phyloP scores from a whole-genome alignment of 1,139 yeast species.

The Lizanozyma gosingica region DNA sequence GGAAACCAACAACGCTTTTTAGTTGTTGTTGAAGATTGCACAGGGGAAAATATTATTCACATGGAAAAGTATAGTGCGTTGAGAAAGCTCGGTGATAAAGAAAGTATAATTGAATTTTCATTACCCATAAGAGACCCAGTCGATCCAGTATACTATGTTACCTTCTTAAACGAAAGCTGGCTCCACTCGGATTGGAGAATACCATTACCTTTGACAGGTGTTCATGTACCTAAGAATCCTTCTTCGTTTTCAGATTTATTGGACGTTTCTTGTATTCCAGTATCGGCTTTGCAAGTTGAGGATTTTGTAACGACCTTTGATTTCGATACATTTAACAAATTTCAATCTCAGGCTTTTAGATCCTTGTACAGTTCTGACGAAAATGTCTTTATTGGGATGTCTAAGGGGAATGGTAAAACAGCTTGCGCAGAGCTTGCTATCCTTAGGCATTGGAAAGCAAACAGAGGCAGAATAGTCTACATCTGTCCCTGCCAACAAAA shows the following conservation, averaged over 20 bases:
- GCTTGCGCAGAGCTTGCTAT: conserved; percentile 67
- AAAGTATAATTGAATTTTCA: conserved; percentile 56
- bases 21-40: conserved; percentile 71
- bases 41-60: conserved; percentile 67
- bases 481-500: conserved; percentile 52
- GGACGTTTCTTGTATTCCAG: conserved; percentile 42
- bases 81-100: conserved; percentile 38
- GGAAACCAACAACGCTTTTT: conserved; percentile 59
- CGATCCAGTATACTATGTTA: conserved; percentile 72
- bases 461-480: conserved; percentile 58
- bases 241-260: conserved; percentile 52
- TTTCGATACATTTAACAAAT: conserved; percentile 49
- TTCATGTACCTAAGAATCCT: conserved; percentile 60
- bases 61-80: conserved; percentile 47
- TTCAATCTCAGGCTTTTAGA: conserved; percentile 66
- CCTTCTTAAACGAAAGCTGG: conserved; percentile 78
- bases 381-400: conserved; percentile 55
- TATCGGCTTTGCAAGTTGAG: conserved; percentile 34
- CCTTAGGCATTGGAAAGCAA: conserved; percentile 59
- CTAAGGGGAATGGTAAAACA: conserved; percentile 75
- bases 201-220: conserved; percentile 49
- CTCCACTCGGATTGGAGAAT: conserved; percentile 59
- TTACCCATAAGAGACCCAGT: conserved; percentile 49
- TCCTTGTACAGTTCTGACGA: conserved; percentile 51
- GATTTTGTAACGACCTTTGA: conserved; percentile 40